Base-by-base conservation (phyloP, 2,329 filamentous ascomycete genomes). In the Cladosporium austrohemisphaericum region DNA sequence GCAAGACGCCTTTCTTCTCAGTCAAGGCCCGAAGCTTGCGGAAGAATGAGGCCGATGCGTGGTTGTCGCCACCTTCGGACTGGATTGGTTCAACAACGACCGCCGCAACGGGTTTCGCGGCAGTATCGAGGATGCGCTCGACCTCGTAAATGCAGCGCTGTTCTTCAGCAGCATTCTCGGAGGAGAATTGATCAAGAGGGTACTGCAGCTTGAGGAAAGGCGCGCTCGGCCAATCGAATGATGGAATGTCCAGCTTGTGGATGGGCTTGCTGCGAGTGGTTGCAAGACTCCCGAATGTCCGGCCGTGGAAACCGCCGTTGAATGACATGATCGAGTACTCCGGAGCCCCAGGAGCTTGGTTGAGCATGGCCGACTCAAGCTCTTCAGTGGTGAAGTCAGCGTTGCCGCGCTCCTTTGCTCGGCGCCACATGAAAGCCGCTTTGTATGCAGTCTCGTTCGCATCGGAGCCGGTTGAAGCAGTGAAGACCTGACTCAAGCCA, bases 161-260 rank as follows among this genome's bases (percentile, higher is more conserved):
- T 71, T 94, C 89, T 60, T 88, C 85, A 52, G 78, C 76, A 16
- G 79, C 81, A 67, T 95, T 95, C 69, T 91, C 88, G 56, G 80
- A 79, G 20, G 70, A 83, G 68, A 90, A 80, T 56, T 87, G 76
- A 57, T 88, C 83, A 3, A 95, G 81, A 0, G 89, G 89, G 70
- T 94, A 94, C 70, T 89, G 89, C 65, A 92, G 79, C 56, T 74
- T 64, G 3, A 89, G 89, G 78, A 95, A 95, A 50, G 86, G 81
- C n/a, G 88, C 88, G 68, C 90, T 86, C n/a, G 89, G 89, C 89
- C 89, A 95, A 76, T 94, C 85, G 62, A 95, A 95, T 62, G 89
- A 86, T 18, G 89, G 89, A 60, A 95, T 94, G 65, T 94, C 89
- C 59, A 95, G 75, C 73, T 95, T 95, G 77, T 95, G 89, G 67